Percentiles rank a stretch among this genome's conserved stretches.
Conservation (phyloP, 768 basidiomycete genomes). For the Leccinum aurantiacum region DNA sequence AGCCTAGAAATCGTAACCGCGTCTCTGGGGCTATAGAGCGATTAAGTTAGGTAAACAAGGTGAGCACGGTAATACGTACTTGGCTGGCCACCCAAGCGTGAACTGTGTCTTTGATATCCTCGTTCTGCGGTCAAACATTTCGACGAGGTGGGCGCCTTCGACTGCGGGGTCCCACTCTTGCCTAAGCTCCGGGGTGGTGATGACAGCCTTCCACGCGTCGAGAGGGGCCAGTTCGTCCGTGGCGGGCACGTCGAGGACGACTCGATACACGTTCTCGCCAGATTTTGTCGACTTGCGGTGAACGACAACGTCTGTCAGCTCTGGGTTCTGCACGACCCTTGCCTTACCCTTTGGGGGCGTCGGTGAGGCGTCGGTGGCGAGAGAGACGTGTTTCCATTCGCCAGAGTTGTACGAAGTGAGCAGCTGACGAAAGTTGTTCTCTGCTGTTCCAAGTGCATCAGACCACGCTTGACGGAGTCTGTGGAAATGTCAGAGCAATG, state of each 20-base stretch:
- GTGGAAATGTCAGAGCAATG: not conserved
- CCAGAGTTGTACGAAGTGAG: constrained; percentile 65
- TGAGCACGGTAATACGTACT: constrained; percentile 57
- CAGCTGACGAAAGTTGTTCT: constrained; percentile 74
- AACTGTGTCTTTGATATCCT: constrained; percentile 90
- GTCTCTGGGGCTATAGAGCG: constrained; percentile 72
- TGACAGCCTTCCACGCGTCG: constrained; percentile 77
- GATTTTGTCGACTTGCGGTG: constrained; percentile 69
- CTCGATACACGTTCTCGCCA: constrained; percentile 78
- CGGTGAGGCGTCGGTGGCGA: constrained; percentile 38
- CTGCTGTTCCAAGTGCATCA: constrained; percentile 69
- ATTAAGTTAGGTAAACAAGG: not conserved
- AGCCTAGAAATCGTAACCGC: constrained; percentile 91
- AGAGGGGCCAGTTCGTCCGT: constrained; percentile 57
- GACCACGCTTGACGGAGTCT: constrained; percentile 87
- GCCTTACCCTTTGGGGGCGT: constrained; percentile 62
- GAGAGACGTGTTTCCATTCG: constrained; percentile 80
- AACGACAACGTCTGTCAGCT: constrained; percentile 70
- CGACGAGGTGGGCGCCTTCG: constrained; percentile 76
- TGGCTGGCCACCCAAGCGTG: constrained; percentile 94
- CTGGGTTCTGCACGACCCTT: constrained; percentile 50
- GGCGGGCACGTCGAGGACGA: constrained; percentile 74
- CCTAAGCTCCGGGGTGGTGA: constrained; percentile 83
- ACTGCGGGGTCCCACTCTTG: constrained; percentile 95
- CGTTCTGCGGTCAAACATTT: constrained; percentile 83